Evolutionary conservation across 768 basidiomycete genomes (phyloP).

Genomic region (Russula abietina): DNA sequence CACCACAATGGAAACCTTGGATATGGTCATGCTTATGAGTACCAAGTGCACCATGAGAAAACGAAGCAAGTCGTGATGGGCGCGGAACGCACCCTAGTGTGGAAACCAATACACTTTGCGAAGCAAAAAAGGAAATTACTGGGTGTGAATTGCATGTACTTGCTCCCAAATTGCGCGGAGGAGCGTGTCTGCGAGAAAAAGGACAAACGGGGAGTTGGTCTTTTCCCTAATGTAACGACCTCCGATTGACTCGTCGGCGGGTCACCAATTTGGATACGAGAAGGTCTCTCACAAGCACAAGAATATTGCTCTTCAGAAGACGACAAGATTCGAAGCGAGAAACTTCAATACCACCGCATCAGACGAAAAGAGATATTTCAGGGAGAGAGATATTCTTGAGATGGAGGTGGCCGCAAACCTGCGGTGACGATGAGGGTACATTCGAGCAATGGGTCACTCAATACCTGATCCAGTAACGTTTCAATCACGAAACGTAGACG

Average conservation of each 20-base stretch:
- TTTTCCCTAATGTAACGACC: slow-evolving; percentile 30
- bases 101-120: slow-evolving; percentile 44
- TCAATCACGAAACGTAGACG: not conserved
- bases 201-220: slow-evolving; percentile 26
- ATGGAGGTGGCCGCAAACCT: slow-evolving; percentile 77
- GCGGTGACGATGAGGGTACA: not conserved
- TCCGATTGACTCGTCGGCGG: slow-evolving; percentile 6
- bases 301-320: slow-evolving; percentile 54
- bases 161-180: slow-evolving; percentile 68
- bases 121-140: slow-evolving; percentile 63
- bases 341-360: slow-evolving; percentile 77
- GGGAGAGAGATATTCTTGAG: slow-evolving; percentile 59
- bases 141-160: slow-evolving; percentile 67
- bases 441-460: no score
- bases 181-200: slow-evolving; percentile 33
- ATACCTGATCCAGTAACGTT: not conserved
- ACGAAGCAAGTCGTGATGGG: no score
- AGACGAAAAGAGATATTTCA: slow-evolving; percentile 70
- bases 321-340: slow-evolving; percentile 60
- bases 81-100: slow-evolving; percentile 29
- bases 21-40: no score
- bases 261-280: slow-evolving; percentile 46
- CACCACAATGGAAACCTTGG: no score
- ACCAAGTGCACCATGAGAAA: no score
- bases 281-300: slow-evolving; percentile 60